These are phyloP conservation scores for Agaricus bisporus DNA, from an alignment of 768 basidiomycete species.

Conservation along the genomic window DNA sequence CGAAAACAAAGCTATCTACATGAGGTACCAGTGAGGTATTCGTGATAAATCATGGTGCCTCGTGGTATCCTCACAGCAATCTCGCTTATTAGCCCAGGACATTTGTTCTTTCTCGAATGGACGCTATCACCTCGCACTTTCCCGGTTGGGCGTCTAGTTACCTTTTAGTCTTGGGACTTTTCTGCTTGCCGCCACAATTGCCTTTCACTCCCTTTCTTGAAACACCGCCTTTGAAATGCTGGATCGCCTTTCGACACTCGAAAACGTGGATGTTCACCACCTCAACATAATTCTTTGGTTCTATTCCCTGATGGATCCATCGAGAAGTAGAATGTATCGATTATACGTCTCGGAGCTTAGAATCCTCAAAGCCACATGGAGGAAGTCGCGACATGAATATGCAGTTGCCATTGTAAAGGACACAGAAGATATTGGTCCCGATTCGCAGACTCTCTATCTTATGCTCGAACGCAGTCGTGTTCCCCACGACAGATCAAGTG, in stretches of 20 bases:
- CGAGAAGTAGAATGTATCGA: neutral
- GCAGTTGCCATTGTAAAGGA: neutral
- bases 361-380: neutral
- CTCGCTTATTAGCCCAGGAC: neutral
- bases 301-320: neutral
- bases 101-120: neutral
- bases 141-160: neutral
- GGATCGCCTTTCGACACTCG: neutral
- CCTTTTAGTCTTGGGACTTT: neutral
- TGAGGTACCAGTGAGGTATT: neutral
- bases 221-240: neutral
- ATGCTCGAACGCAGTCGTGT: slow-evolving; percentile 1
- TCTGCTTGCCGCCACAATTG: neutral
- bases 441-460: neutral
- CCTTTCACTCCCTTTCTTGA: neutral
- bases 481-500: neutral
- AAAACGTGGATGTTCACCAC: slow-evolving; percentile 1
- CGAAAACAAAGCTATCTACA: neutral
- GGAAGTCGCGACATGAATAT: slow-evolving; percentile 4
- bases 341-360: slow-evolving; percentile 3
- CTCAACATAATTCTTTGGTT: slow-evolving; percentile 3
- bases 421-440: neutral
- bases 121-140: too few relatives aligned
- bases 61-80: neutral
- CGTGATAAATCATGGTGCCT: neutral